Conservation (phyloP, 805 yeast species). For the Barnettozyma populi region DNA sequence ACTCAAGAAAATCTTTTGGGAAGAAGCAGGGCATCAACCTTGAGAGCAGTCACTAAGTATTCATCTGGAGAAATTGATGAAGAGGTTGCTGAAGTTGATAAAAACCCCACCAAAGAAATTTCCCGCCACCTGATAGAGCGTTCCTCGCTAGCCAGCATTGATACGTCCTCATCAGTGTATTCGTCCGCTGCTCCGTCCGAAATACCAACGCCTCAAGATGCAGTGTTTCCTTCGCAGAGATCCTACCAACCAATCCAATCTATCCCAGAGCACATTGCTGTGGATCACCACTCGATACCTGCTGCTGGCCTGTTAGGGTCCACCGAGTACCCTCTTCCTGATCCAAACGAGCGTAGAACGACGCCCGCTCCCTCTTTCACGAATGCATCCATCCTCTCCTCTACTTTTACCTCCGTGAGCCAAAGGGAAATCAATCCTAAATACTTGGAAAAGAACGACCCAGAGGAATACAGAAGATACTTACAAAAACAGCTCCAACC, state of each 20-base stretch:
- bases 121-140: not conserved
- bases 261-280: slow-evolving; percentile 15
- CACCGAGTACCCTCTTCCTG: slow-evolving; percentile 18
- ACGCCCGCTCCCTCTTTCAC: slow-evolving; percentile 29
- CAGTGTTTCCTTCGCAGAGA: not conserved
- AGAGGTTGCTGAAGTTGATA: slow-evolving; percentile 3
- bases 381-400: slow-evolving; percentile 30
- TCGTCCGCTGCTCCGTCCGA: slow-evolving; percentile 20
- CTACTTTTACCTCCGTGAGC: slow-evolving; percentile 72
- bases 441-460: slow-evolving; percentile 31
- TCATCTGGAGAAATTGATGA: not conserved
- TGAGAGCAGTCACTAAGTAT: slow-evolving; percentile 3
- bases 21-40: not conserved
- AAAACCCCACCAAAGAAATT: not conserved
- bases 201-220: slow-evolving; percentile 12
- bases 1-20: slow-evolving; percentile 13
- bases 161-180: slow-evolving; percentile 22
- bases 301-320: slow-evolving; percentile 1
- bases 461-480: slow-evolving; percentile 15
- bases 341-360: slow-evolving; percentile 21
- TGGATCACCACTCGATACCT: slow-evolving; percentile 1
- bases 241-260: slow-evolving; percentile 1
- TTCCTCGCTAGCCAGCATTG: slow-evolving; percentile 1
- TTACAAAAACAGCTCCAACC: slow-evolving; percentile 8
- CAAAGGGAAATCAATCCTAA: slow-evolving; percentile 67